Evolutionary conservation across 2,329 filamentous ascomycete genomes (phyloP), one percentile per base, ranked within the genome.

Genomic region (Pseudogymnoascus destructans): DNA sequence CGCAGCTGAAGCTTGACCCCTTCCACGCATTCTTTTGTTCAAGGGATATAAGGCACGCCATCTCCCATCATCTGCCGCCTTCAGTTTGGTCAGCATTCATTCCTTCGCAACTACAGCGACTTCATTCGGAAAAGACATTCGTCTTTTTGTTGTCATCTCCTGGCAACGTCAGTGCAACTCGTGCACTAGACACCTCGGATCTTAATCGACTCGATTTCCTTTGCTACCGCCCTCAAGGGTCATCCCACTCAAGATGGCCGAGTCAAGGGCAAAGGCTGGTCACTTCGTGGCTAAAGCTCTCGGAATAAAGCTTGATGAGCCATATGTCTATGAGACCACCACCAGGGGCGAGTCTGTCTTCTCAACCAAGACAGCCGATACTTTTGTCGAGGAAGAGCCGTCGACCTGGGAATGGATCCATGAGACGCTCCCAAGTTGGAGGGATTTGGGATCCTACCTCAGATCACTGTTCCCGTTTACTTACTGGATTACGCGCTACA

Each of bases 401-500:
- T 87, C 83, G 3, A 80, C 82, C 0, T 66, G 71, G 5, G 90
- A 95, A 67, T 95, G 84, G 81, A 63, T 97, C 11, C 68, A 70
- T 4, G 78, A 84, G 1, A 72, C 86, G 15, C 68, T 80, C 0
- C 93, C 92, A 0, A 76, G 75, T 0, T 70, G 74, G 6, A 63
- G 69, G 0, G 78, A 86, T 33, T 58, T 85, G 3, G 55, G 70
- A 4, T 65, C 73, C 2, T 98, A 96, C 68, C 59, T 84, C 59
- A 73, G 76, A 63, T 86, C 80, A 11, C 74, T 97, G 1, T 95
- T 98, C 64, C 93, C 93, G 0, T 97, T 96, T 68, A 70, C 87
- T 4, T 77, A 81, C n/a, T 98, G 93, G 93, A 92, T 97, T 59
- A 72, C 75, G 9, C 81, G 84, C 64, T 98, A 98, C 74, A 98